Percentiles rank a stretch among this genome's conserved stretches.
phyloP scores from a whole-genome alignment of 2,329 filamentous ascomycete genomes.

The Penicillium sp. region DNA sequence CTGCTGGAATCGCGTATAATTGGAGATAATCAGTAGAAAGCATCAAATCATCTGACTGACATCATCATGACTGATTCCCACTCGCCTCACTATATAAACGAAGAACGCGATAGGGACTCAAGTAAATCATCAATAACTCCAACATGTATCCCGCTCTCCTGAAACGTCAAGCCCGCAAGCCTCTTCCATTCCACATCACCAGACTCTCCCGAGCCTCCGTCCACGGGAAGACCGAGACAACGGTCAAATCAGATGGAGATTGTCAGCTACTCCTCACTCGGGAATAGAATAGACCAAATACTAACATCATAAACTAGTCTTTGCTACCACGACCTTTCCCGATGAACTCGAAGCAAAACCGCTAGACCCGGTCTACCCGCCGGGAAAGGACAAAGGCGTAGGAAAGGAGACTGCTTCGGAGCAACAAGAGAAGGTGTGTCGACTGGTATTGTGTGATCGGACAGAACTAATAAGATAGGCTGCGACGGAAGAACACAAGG shows the following conservation, averaged over 20 bases:
- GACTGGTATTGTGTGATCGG: not conserved
- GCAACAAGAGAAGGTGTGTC: not conserved
- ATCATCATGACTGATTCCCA: constrained; percentile 9
- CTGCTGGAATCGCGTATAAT: not conserved
- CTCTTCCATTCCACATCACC: constrained; percentile 5
- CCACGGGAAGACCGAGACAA: constrained; percentile 5
- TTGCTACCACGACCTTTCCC: constrained; percentile 11
- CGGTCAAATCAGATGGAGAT: constrained; percentile 7
- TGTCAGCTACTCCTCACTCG: constrained; percentile 3
- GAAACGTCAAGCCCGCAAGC: constrained; percentile 8
- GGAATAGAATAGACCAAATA: not conserved
- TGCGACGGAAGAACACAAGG: constrained; percentile 10
- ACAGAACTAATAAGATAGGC: constrained; percentile 2
- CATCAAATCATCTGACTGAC: constrained; percentile 9
- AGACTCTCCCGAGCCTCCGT: constrained; percentile 8
- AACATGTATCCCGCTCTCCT: constrained; percentile 12
- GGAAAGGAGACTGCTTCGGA: constrained; percentile 1
- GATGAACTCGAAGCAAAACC: constrained; percentile 13
- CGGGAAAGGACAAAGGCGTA: constrained; percentile 1
- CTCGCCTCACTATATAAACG: not conserved
- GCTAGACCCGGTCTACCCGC: constrained; percentile 5
- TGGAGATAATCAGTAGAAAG: not conserved
- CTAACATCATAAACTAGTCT: constrained; percentile 5
- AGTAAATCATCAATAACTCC: not conserved
- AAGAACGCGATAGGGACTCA: not conserved